Conservation (phyloP, 2,329 filamentous ascomycete species). For the Cladobotryum mycophilum region DNA sequence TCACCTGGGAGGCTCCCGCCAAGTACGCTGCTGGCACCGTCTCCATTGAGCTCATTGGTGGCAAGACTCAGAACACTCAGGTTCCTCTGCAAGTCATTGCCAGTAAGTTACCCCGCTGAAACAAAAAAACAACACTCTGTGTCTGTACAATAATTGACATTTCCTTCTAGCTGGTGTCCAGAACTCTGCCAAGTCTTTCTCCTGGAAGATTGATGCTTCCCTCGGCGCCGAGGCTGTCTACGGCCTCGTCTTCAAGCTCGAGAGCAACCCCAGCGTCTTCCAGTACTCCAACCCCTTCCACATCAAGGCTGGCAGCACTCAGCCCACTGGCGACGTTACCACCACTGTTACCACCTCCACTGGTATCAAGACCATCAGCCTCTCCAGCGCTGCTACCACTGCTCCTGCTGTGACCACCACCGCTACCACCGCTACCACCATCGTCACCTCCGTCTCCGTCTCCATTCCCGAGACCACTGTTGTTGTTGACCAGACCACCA, state of each 20-base stretch:
- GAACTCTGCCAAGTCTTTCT: slow-evolving; percentile 39
- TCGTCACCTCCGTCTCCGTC: slow-evolving; percentile 13
- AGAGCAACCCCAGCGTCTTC: slow-evolving; percentile 42
- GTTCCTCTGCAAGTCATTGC: slow-evolving; percentile 38
- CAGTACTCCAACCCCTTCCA: slow-evolving; percentile 60
- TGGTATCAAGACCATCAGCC: slow-evolving; percentile 26
- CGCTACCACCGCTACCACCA: slow-evolving; percentile 20
- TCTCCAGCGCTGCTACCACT: slow-evolving; percentile 19
- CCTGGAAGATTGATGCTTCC: slow-evolving; percentile 43
- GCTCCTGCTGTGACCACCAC: slow-evolving; percentile 16
- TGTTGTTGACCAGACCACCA: slow-evolving; percentile 15
- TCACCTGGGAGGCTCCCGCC: slow-evolving; percentile 44
- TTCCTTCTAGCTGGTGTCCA: slow-evolving; percentile 37
- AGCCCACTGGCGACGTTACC: slow-evolving; percentile 16
- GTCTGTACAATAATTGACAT: neutral
- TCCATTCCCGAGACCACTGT: slow-evolving; percentile 14
- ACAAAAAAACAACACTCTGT: neutral
- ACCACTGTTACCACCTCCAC: slow-evolving; percentile 23
- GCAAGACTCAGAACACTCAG: slow-evolving; percentile 38
- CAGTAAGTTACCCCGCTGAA: slow-evolving; percentile 37
- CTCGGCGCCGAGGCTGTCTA: slow-evolving; percentile 45
- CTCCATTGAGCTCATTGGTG: slow-evolving; percentile 50
- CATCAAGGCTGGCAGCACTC: slow-evolving; percentile 32
- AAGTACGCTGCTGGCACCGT: slow-evolving; percentile 39
- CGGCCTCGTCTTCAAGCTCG: slow-evolving; percentile 50